A percentile compares a stretch with the other conserved stretches of the same genome.
These are phyloP conservation scores for Strobilomyces dryophilus DNA, from an alignment of 768 basidiomycete genomes.

Conservation along the genomic window DNA sequence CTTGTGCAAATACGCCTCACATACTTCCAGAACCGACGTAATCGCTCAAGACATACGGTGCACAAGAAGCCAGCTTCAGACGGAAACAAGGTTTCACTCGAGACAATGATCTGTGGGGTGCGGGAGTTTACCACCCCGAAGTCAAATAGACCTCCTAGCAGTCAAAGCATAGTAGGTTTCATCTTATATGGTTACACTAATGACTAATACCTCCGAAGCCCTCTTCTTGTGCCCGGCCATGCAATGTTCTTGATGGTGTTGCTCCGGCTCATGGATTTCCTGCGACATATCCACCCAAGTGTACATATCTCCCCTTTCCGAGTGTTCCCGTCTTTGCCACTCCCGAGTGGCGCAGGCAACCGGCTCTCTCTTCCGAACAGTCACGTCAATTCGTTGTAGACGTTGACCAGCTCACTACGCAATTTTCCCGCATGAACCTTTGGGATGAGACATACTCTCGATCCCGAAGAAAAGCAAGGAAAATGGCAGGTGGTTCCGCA, in stretches of 20 bases:
- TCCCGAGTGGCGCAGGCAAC: slow-evolving; percentile 6
- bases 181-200: not conserved
- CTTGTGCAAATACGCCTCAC: not conserved
- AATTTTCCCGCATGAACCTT: not conserved
- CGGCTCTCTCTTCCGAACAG: not conserved
- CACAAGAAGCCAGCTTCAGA: not conserved
- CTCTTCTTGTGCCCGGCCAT: not conserved
- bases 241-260: slow-evolving; percentile 6
- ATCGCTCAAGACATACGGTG: not conserved
- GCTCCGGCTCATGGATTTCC: not conserved
- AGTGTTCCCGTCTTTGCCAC: not conserved
- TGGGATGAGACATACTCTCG: not conserved
- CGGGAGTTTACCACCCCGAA: slow-evolving; percentile 3
- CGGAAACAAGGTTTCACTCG: not conserved
- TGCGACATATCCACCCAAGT: not conserved
- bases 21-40: not conserved
- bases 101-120: slow-evolving; percentile 10
- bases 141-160: not conserved
- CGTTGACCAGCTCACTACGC: not conserved
- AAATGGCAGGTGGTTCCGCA: not conserved
- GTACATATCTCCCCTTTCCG: not conserved
- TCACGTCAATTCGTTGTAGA: not conserved
- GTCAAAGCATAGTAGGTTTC: slow-evolving; percentile 5
- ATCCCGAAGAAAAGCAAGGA: not conserved
- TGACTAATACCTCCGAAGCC: not conserved